These are phyloP conservation scores for Phytophthora nicotianae DNA, from an alignment of 352 stramenopile genomes.

Conservation along the genomic window DNA sequence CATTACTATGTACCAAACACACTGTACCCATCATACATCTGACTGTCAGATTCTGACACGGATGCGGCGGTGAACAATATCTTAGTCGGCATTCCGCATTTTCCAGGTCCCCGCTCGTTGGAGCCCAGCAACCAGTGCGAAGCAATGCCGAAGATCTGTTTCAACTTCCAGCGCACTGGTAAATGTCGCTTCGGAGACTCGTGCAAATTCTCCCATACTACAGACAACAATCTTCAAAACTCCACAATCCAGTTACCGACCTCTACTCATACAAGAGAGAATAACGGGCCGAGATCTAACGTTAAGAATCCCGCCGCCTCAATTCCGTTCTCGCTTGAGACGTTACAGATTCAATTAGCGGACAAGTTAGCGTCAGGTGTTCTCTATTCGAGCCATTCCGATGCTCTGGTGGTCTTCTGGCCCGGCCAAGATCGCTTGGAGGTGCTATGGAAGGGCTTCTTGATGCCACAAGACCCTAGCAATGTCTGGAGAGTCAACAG, in stretches of 20 bases:
- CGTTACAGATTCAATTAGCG: constrained; percentile 21
- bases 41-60: too few species aligned
- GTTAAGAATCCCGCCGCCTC: background rate
- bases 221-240: background rate
- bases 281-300: background rate
- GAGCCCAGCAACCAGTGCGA: background rate
- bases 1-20: too few species aligned
- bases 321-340: constrained; percentile 27
- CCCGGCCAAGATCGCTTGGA: constrained; percentile 21
- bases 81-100: constrained; percentile 22
- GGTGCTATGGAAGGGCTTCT: constrained; percentile 41
- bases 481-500: constrained; percentile 34
- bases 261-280: background rate
- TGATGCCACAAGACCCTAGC: constrained; percentile 16
- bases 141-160: constrained; percentile 29
- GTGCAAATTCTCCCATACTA: constrained; percentile 26
- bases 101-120: background rate
- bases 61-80: background rate
- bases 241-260: background rate
- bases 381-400: constrained; percentile 31
- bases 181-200: constrained; percentile 32
- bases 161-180: constrained; percentile 27
- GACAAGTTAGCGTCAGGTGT: constrained; percentile 24
- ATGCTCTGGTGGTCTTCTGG: constrained; percentile 39
- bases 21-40: too few species aligned